phyloP scores from a whole-genome alignment of 805 yeast genomes.

The Pichia membranifaciens region DNA sequence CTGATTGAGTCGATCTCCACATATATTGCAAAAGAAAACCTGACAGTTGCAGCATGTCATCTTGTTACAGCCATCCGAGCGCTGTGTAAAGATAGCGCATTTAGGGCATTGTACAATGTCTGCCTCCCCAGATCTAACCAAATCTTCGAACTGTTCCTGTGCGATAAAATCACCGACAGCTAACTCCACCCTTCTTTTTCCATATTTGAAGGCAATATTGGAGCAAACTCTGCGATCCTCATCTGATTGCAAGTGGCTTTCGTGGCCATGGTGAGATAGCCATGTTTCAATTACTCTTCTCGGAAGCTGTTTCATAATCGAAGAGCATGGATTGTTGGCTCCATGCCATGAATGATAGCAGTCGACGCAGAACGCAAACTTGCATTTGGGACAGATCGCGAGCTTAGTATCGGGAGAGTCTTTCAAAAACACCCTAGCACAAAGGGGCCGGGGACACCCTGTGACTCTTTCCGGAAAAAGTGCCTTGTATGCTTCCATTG shows the following conservation, averaged over 20 bases:
- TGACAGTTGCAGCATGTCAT: constrained; percentile 50
- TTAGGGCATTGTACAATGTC: constrained; percentile 47
- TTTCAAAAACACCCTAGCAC: constrained; percentile 42
- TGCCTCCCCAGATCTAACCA: constrained; percentile 37
- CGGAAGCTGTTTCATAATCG: constrained; percentile 31
- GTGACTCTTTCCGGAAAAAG: constrained; percentile 45
- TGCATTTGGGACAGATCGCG: constrained; percentile 44
- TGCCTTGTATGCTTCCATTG: constrained; percentile 38
- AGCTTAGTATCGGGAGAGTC: constrained; percentile 41
- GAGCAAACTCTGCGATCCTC: constrained; percentile 30
- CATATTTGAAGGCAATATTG: constrained; percentile 34
- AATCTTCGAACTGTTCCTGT: constrained; percentile 40
- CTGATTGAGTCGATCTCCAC: constrained; percentile 38
- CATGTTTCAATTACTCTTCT: constrained; percentile 34
- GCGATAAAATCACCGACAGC: constrained; percentile 42
- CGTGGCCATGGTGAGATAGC: constrained; percentile 25
- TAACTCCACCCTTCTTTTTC: constrained; percentile 35
- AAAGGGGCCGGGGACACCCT: constrained; percentile 43
- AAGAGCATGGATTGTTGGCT: constrained; percentile 38
- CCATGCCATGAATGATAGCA: constrained; percentile 64
- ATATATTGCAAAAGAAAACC: constrained; percentile 47
- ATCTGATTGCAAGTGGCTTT: background rate
- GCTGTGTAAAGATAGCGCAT: constrained; percentile 44
- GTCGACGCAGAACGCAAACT: constrained; percentile 48
- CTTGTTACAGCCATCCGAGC: constrained; percentile 60